phyloP scores from a whole-genome alignment of 225 moss, liverwort and hornwort species.

The Sphagnum tenellum region DNA sequence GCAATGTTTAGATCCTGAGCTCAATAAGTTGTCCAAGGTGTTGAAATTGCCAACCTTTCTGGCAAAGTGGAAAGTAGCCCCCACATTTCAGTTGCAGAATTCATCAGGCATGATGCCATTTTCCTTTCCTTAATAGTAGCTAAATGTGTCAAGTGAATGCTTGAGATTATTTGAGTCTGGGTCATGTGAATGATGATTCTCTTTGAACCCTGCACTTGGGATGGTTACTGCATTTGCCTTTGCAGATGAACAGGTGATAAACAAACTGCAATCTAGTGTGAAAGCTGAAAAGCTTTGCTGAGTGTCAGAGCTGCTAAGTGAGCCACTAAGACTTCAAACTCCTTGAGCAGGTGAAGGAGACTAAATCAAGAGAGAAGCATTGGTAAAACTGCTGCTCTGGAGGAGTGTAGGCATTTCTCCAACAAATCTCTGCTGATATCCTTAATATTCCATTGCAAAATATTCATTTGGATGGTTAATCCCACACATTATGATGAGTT shows the following conservation, averaged over 20 bases:
- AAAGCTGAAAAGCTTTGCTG: constrained; percentile 62
- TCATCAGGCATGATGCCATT: neutral
- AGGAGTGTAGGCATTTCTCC: constrained; percentile 98
- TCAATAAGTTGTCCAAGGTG: no score
- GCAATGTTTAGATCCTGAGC: no score
- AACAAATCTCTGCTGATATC: neutral
- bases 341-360: constrained; percentile 66
- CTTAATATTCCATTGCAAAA: no score
- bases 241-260: constrained; percentile 48
- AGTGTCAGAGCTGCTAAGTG: constrained; percentile 76
- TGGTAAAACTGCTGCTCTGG: constrained; percentile 99
- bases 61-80: no score
- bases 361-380: constrained; percentile 65
- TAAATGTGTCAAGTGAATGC: neutral
- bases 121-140: neutral
- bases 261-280: constrained; percentile 67
- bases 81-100: neutral
- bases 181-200: neutral
- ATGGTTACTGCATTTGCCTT: neutral
- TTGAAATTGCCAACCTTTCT: no score
- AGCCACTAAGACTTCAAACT: constrained; percentile 59
- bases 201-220: neutral
- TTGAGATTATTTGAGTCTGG: no score
- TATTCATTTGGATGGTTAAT: no score
- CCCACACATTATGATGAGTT: no score